These are phyloP conservation scores for Plectosphaerella cucumerina DNA, from an alignment of 2,329 filamentous ascomycete species.

Conservation along the genomic window DNA sequence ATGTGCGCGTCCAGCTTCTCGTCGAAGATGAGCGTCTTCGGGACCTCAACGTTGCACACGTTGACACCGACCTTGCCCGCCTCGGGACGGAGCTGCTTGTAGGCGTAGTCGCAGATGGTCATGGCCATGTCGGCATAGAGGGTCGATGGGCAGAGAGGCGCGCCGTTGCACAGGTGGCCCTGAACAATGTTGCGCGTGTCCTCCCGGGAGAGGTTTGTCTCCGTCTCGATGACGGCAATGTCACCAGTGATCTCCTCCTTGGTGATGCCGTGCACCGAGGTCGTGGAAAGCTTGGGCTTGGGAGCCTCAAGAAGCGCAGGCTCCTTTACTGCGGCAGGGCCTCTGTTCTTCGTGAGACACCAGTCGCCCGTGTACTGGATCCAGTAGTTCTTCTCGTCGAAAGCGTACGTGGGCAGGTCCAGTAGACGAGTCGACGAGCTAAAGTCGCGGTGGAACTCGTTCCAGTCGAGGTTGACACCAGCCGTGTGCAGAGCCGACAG, in stretches of 20 bases:
- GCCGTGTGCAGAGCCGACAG: conserved; percentile 54
- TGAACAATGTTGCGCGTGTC: conserved; percentile 56
- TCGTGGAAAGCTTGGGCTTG: conserved; percentile 57
- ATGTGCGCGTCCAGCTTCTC: conserved; percentile 46
- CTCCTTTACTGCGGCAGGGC: conserved; percentile 29
- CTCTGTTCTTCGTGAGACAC: conserved; percentile 66
- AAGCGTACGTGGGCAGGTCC: conserved; percentile 64
- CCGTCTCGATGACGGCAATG: conserved; percentile 55
- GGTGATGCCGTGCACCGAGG: conserved; percentile 60
- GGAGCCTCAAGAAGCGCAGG: conserved; percentile 28
- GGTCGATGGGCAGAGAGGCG: conserved; percentile 60
- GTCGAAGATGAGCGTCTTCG: conserved; percentile 63
- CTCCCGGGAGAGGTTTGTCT: conserved; percentile 61
- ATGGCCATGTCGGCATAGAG: conserved; percentile 58
- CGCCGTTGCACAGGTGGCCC: conserved; percentile 66
- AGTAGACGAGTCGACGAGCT: conserved; percentile 41
- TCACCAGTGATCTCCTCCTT: conserved; percentile 59
- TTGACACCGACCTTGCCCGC: conserved; percentile 55
- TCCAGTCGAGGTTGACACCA: conserved; percentile 64
- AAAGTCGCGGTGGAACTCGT: conserved; percentile 60
- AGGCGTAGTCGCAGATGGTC: conserved; percentile 59
- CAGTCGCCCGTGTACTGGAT: conserved; percentile 64
- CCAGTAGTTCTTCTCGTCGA: conserved; percentile 71
- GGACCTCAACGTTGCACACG: conserved; percentile 63
- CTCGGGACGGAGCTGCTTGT: conserved; percentile 57